Percentiles rank a stretch among this genome's conserved stretches.
These are phyloP conservation scores for Nepenthes mirabilis DNA, from an alignment of 148 eudicot species.

Conservation along the genomic window DNA sequence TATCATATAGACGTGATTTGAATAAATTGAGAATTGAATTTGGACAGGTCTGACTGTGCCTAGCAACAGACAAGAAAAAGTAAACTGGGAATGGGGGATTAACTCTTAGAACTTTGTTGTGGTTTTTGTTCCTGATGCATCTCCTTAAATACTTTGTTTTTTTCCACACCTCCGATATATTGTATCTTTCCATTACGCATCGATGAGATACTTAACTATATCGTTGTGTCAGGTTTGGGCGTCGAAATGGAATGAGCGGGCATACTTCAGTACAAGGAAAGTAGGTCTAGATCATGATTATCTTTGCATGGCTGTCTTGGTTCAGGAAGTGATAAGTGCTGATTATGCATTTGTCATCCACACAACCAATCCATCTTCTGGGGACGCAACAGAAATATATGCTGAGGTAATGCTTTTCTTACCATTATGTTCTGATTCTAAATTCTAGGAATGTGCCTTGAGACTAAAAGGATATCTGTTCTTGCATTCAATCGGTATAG, in stretches of 20 bases:
- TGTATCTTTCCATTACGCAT: not conserved
- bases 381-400: conserved; percentile 90
- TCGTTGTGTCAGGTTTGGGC: conserved; percentile 71
- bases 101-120: no score
- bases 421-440: not conserved
- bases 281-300: conserved; percentile 80
- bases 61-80: no score
- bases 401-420: conserved; percentile 48
- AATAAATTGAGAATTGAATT: no score
- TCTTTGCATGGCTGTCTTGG: conserved; percentile 98
- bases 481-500: conserved; percentile 17
- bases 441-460: no score
- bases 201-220: not conserved
- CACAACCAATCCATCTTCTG: conserved; percentile 97
- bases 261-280: conserved; percentile 86
- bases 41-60: no score
- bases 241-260: conserved; percentile 98
- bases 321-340: conserved; percentile 93
- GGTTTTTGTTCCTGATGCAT: no score
- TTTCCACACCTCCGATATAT: not conserved
- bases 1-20: no score
- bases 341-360: conserved; percentile 98
- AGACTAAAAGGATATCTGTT: not conserved
- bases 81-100: no score
- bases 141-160: not conserved